These are phyloP conservation scores for Cyberlindnera xylosilytica DNA, from an alignment of 805 yeast species.

Conservation along the genomic window DNA sequence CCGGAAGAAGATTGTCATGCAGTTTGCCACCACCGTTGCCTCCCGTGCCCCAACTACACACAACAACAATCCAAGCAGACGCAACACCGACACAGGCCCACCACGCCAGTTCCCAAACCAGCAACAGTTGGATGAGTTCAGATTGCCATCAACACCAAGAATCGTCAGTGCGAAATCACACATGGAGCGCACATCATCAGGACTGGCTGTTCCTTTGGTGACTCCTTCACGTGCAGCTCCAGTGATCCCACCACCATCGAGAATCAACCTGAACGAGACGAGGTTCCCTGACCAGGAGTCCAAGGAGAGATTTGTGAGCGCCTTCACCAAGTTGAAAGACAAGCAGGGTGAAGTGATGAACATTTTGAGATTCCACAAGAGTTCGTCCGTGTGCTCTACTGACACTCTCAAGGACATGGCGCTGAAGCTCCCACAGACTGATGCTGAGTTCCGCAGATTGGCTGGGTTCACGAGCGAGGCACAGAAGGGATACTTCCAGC, in stretches of 20 bases:
- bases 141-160: slow-evolving; percentile 24
- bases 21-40: slow-evolving; percentile 34
- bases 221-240: slow-evolving; percentile 15
- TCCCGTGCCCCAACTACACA: slow-evolving; percentile 8
- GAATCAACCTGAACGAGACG: slow-evolving; percentile 22
- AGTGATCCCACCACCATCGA: slow-evolving; percentile 18
- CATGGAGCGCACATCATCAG: slow-evolving; percentile 24
- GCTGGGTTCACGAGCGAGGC: slow-evolving; percentile 27
- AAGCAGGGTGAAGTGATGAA: slow-evolving; percentile 42
- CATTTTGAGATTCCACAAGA: slow-evolving; percentile 33
- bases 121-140: slow-evolving; percentile 15
- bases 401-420: slow-evolving; percentile 54
- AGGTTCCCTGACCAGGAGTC: slow-evolving; percentile 24
- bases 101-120: neutral
- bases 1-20: slow-evolving; percentile 45
- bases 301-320: slow-evolving; percentile 14
- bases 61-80: neutral
- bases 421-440: slow-evolving; percentile 46
- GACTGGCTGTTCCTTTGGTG: slow-evolving; percentile 5
- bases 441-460: slow-evolving; percentile 41
- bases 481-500: slow-evolving; percentile 32
- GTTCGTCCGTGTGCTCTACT: slow-evolving; percentile 35
- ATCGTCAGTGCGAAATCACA: slow-evolving; percentile 25
- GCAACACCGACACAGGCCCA: slow-evolving; percentile 1
- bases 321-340: slow-evolving; percentile 33